A percentile compares a stretch with the other conserved stretches of the same genome.
Conservation (phyloP, 108 stramenopile genomes). For the Nitzschia palea region DNA sequence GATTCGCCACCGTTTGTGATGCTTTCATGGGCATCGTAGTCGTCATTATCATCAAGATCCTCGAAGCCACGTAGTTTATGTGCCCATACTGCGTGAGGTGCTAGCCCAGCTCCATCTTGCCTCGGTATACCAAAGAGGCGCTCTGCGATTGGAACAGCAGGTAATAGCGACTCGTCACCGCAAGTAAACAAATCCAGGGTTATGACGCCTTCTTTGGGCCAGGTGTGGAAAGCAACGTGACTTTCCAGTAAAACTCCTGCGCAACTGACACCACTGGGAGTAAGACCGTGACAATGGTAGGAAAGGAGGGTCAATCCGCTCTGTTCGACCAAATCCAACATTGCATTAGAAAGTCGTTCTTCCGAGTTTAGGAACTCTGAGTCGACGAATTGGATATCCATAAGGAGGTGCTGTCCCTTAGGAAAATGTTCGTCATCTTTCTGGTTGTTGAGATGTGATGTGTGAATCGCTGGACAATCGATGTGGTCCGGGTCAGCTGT, state of each 20-base stretch:
- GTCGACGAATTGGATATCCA: slow-evolving; percentile 75
- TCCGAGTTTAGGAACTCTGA: slow-evolving; percentile 59
- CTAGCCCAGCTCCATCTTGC: background rate
- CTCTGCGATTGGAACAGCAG: slow-evolving; percentile 54
- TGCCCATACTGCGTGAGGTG: slow-evolving; percentile 59
- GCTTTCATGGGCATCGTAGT: background rate
- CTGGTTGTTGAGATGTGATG: slow-evolving; percentile 8
- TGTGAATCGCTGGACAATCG: too few species aligned
- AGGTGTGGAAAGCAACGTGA: slow-evolving; percentile 77
- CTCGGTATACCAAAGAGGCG: slow-evolving; percentile 55
- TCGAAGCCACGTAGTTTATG: slow-evolving; percentile 75
- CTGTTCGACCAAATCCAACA: slow-evolving; percentile 56
- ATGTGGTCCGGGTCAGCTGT: background rate
- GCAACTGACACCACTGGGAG: slow-evolving; percentile 68
- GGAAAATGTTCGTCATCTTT: slow-evolving; percentile 55
- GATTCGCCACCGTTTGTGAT: background rate
- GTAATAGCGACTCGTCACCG: slow-evolving; percentile 57
- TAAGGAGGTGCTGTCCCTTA: slow-evolving; percentile 74
- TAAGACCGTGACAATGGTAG: slow-evolving; percentile 70
- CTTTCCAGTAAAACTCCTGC: slow-evolving; percentile 76
- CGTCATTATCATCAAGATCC: slow-evolving; percentile 29
- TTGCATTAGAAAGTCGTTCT: slow-evolving; percentile 54
- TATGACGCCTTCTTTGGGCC: slow-evolving; percentile 75
- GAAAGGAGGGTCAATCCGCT: slow-evolving; percentile 63
- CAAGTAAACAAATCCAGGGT: slow-evolving; percentile 81